phyloP scores from a whole-genome alignment of 2,329 filamentous ascomycete genomes.

The Biscogniauxia mediterranea region DNA sequence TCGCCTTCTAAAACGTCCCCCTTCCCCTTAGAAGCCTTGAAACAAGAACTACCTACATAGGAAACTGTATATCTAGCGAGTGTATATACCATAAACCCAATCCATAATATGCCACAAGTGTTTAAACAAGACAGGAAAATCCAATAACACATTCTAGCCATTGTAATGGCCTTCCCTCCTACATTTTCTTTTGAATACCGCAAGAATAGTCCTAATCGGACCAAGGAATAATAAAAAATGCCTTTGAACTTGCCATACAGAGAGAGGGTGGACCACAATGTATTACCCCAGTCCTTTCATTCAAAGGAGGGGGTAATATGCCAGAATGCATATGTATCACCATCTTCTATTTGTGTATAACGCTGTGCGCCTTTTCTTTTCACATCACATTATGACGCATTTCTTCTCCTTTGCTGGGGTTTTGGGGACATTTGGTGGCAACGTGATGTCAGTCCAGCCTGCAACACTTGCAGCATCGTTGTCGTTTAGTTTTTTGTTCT shows the following conservation, averaged over 20 bases:
- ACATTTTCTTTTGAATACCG: no score
- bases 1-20: not conserved
- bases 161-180: not conserved
- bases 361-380: not conserved
- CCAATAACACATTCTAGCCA: not conserved
- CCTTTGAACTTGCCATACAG: no score
- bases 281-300: no score
- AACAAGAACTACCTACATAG: not conserved
- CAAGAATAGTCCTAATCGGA: no score
- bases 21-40: not conserved
- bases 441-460: slow-evolving; percentile 54
- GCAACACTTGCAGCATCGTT: slow-evolving; percentile 43
- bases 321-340: not conserved
- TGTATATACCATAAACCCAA: not conserved
- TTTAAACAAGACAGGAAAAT: not conserved
- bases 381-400: slow-evolving; percentile 52
- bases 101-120: not conserved
- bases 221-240: no score
- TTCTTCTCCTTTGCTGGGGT: slow-evolving; percentile 42
- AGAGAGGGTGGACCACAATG: no score
- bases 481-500: slow-evolving; percentile 36
- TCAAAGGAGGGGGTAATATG: not conserved
- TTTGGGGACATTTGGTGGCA: slow-evolving; percentile 25
- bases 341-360: not conserved
- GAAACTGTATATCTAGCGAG: not conserved